Evolutionary conservation across 2,329 filamentous ascomycete genomes (phyloP).

Genomic region (Calonectria montana): DNA sequence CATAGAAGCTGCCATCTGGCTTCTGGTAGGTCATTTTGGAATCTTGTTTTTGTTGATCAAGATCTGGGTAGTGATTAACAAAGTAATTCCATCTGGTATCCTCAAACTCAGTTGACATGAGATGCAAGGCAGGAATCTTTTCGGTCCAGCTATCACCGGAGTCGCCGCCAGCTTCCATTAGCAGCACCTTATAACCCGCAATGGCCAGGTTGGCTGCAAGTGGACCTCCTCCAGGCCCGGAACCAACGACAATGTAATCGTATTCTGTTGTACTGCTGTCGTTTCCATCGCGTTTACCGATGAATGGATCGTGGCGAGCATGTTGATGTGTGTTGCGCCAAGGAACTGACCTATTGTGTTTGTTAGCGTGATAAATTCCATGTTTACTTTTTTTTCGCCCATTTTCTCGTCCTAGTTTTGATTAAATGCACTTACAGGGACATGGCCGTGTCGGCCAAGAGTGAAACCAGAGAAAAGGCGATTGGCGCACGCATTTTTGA

Average conservation of each 20-base stretch:
- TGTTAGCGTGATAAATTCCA: neutral
- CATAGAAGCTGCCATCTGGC: slow-evolving; percentile 49
- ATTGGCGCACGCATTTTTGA: slow-evolving; percentile 30
- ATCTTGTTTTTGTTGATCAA: slow-evolving; percentile 55
- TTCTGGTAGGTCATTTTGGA: slow-evolving; percentile 60
- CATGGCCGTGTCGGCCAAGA: slow-evolving; percentile 24
- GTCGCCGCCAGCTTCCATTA: slow-evolving; percentile 70
- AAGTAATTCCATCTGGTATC: slow-evolving; percentile 67
- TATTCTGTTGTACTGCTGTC: slow-evolving; percentile 47
- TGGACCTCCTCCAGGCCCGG: slow-evolving; percentile 66
- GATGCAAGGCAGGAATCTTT: slow-evolving; percentile 42
- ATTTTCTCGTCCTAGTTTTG: neutral
- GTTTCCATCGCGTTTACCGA: slow-evolving; percentile 5
- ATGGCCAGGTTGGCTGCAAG: slow-evolving; percentile 66
- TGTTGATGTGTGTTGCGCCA: neutral
- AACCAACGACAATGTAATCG: slow-evolving; percentile 71
- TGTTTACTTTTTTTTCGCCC: neutral
- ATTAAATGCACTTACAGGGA: neutral
- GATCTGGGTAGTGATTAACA: slow-evolving; percentile 68
- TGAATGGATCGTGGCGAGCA: slow-evolving; percentile 1
- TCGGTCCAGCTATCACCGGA: slow-evolving; percentile 51
- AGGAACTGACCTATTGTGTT: neutral
- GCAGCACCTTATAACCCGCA: slow-evolving; percentile 66
- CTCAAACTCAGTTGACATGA: slow-evolving; percentile 42
- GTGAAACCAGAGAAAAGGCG: slow-evolving; percentile 20